phyloP scores from a whole-genome alignment of 768 basidiomycete species.

The Rickenella mellea region DNA sequence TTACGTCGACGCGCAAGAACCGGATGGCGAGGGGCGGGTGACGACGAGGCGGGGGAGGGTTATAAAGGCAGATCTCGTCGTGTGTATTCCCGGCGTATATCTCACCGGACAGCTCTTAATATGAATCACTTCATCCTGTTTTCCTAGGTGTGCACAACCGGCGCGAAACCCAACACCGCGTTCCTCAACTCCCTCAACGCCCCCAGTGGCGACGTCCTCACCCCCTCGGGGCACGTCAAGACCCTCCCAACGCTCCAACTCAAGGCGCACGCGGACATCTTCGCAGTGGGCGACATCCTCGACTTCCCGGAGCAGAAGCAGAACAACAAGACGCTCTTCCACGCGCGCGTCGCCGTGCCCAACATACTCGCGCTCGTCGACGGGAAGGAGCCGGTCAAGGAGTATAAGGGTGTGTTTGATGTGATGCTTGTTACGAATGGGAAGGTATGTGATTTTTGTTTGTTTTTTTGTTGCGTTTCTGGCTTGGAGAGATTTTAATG shows the following conservation, averaged over 20 bases:
- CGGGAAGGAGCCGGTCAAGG: slow-evolving; percentile 23
- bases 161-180: slow-evolving; percentile 34
- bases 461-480: background rate
- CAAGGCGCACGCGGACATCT: slow-evolving; percentile 38
- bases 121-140: slow-evolving; percentile 5
- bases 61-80: slow-evolving; percentile 49
- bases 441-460: slow-evolving; percentile 26
- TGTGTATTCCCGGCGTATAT: slow-evolving; percentile 17
- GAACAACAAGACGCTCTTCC: slow-evolving; percentile 30
- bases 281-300: slow-evolving; percentile 58
- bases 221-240: slow-evolving; percentile 34
- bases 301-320: slow-evolving; percentile 60
- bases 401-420: slow-evolving; percentile 40
- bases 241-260: slow-evolving; percentile 53
- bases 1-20: slow-evolving; percentile 34
- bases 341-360: slow-evolving; percentile 30
- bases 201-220: slow-evolving; percentile 17
- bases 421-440: slow-evolving; percentile 44
- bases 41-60: slow-evolving; percentile 41
- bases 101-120: slow-evolving; percentile 2
- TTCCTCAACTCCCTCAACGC: slow-evolving; percentile 39
- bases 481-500: no score
- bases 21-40: slow-evolving; percentile 27
- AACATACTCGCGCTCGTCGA: slow-evolving; percentile 40
- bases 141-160: slow-evolving; percentile 5